These are phyloP conservation scores for Tricholoma saponaceum DNA, from an alignment of 768 basidiomycete genomes.

Conservation along the genomic window DNA sequence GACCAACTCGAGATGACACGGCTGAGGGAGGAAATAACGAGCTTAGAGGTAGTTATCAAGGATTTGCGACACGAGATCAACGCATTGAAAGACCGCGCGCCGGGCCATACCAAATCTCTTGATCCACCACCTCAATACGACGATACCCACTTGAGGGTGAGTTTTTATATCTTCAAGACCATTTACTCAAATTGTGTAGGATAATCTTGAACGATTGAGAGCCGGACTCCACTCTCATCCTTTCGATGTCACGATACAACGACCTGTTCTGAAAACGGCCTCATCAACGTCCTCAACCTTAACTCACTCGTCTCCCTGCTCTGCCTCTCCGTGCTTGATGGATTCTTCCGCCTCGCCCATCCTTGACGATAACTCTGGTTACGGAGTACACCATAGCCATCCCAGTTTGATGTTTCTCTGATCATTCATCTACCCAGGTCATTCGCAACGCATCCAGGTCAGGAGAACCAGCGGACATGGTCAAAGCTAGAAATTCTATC, in stretches of 20 bases:
- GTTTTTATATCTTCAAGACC: not conserved
- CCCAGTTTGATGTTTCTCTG: not conserved
- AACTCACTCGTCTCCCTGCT: not conserved
- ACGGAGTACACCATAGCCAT: conserved; percentile 7
- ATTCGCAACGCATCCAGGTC: conserved; percentile 12
- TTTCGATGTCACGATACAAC: not conserved
- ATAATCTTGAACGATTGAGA: not conserved
- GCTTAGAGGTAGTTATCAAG: conserved; percentile 33
- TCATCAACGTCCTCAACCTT: not conserved
- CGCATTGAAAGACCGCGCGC: conserved; percentile 23
- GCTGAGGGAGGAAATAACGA: conserved; percentile 33
- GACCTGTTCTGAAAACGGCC: not conserved
- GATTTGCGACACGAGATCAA: conserved; percentile 34
- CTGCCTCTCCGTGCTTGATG: not conserved
- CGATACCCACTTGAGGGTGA: conserved; percentile 27
- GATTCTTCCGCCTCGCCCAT: not conserved
- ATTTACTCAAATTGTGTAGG: not conserved
- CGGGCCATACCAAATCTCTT: conserved; percentile 14
- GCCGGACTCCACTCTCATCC: not conserved
- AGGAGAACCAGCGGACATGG: conserved; percentile 39
- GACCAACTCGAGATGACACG: conserved; percentile 21
- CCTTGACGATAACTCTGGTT: conserved; percentile 5
- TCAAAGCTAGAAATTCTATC: conserved; percentile 50
- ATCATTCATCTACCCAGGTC: not conserved
- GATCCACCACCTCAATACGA: conserved; percentile 40